phyloP scores from a whole-genome alignment of 2,329 filamentous ascomycete species.

The Mycosphaerella arachidis region DNA sequence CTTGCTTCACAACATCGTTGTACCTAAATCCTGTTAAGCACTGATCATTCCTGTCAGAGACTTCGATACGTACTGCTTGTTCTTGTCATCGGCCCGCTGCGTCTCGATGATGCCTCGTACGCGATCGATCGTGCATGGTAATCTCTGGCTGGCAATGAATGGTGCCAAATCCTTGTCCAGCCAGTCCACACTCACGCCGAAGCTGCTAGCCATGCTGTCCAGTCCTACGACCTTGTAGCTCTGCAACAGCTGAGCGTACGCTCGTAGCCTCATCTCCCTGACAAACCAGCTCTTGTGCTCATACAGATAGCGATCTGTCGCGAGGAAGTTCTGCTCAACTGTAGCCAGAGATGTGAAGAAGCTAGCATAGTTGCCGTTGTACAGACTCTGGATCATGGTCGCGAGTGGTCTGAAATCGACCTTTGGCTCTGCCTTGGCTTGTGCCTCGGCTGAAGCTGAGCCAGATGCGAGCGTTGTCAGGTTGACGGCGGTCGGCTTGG shows the following conservation, averaged over 20 bases:
- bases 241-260: constrained; percentile 94
- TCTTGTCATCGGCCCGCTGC: constrained; percentile 96
- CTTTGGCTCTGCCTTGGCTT: constrained; percentile 72
- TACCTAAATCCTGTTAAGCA: constrained; percentile 48
- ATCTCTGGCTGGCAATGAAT: constrained; percentile 91
- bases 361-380: constrained; percentile 86
- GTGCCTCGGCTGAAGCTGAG: constrained; percentile 50
- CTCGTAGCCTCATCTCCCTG: constrained; percentile 92
- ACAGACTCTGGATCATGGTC: constrained; percentile 83
- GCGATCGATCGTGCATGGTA: constrained; percentile 95
- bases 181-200: constrained; percentile 95
- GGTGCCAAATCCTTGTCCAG: constrained; percentile 91
- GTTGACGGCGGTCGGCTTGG: constrained; percentile 71
- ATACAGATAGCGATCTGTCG: constrained; percentile 87
- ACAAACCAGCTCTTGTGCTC: constrained; percentile 98
- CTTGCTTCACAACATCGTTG: constrained; percentile 94
- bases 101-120: constrained; percentile 97
- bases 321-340: constrained; percentile 91
- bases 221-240: constrained; percentile 97
- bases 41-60: not conserved
- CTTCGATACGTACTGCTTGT: constrained; percentile 65
- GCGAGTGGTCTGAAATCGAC: constrained; percentile 88
- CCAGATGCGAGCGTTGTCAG: constrained; percentile 71
- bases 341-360: constrained; percentile 87
- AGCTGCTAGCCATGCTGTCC: constrained; percentile 93